phyloP scores from a whole-genome alignment of 768 basidiomycete species.

The Clitopilus passeckerianus region DNA sequence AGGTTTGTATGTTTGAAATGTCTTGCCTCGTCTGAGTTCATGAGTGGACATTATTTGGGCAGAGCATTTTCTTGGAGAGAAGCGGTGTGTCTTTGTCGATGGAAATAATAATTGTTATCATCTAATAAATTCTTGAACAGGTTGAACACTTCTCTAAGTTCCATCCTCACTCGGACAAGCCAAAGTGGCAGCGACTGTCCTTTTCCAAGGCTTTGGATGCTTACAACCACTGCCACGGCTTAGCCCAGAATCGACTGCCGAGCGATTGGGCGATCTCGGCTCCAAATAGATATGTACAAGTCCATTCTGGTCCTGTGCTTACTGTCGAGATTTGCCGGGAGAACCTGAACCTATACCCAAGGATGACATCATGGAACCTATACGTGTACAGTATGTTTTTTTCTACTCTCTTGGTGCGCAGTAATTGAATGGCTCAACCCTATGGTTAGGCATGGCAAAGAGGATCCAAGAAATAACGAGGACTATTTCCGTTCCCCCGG shows the following conservation, averaged over 20 bases:
- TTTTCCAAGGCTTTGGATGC: not conserved
- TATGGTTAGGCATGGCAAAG: conserved; percentile 17
- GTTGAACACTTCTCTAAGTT: not conserved
- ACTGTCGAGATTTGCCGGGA: conserved; percentile 32
- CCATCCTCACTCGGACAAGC: not conserved
- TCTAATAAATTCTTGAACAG: not conserved
- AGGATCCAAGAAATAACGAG: conserved; percentile 14
- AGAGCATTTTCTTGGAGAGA: conserved; percentile 13
- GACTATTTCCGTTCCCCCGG: conserved; percentile 24
- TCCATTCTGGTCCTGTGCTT: conserved; percentile 25
- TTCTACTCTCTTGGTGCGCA: not conserved
- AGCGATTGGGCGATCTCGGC: not conserved
- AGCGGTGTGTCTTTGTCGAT: conserved; percentile 6
- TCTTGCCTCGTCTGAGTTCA: not conserved
- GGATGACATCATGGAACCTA: conserved; percentile 24
- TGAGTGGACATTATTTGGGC: not conserved
- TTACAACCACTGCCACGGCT: not conserved
- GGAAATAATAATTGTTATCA: too few relatives aligned
- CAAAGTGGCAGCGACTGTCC: not conserved
- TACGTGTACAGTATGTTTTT: conserved; percentile 14
- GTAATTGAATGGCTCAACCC: not conserved
- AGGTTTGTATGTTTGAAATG: conserved; percentile 14
- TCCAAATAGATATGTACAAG: too few relatives aligned
- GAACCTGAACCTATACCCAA: conserved; percentile 26
- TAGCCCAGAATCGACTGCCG: not conserved